Conservation (phyloP, 2,329 filamentous ascomycete species). For the Hansfordia pulvinata region DNA sequence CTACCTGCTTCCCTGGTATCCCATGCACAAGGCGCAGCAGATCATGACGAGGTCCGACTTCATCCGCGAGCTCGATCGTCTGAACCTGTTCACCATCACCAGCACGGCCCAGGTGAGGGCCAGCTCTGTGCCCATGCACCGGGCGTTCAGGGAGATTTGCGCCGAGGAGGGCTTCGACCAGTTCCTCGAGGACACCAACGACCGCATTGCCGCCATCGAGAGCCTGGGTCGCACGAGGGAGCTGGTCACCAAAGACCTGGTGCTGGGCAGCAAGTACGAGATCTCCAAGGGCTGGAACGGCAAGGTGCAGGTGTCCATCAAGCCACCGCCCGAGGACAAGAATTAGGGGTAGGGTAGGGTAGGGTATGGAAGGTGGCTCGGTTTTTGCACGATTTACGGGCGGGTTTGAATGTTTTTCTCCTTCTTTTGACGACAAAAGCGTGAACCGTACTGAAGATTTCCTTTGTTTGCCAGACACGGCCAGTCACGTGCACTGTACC, state of each 20-base stretch:
- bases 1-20: conserved; percentile 67
- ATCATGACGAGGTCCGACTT: conserved; percentile 96
- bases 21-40: conserved; percentile 71
- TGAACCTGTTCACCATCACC: conserved; percentile 93
- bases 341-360: too few species aligned
- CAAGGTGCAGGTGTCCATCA: too few species aligned
- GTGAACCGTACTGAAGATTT: too few species aligned
- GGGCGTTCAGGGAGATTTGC: conserved; percentile 79
- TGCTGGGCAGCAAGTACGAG: conserved; percentile 69
- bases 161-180: conserved; percentile 62
- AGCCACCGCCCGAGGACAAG: too few species aligned
- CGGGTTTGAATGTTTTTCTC: too few species aligned
- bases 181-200: conserved; percentile 67
- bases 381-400: too few species aligned
- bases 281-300: too few species aligned
- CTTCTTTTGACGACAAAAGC: too few species aligned
- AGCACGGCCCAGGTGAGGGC: conserved; percentile 76
- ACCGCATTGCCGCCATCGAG: conserved; percentile 86
- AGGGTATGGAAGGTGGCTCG: too few species aligned
- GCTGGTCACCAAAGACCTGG: conserved; percentile 87
- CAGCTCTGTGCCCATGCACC: conserved; percentile 92
- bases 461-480: too few species aligned
- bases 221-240: conserved; percentile 87
- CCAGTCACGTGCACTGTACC: too few species aligned
- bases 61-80: conserved; percentile 79